Base-by-base conservation (phyloP, 495 filamentous ascomycete species). In the Podospora tetraspora region DNA sequence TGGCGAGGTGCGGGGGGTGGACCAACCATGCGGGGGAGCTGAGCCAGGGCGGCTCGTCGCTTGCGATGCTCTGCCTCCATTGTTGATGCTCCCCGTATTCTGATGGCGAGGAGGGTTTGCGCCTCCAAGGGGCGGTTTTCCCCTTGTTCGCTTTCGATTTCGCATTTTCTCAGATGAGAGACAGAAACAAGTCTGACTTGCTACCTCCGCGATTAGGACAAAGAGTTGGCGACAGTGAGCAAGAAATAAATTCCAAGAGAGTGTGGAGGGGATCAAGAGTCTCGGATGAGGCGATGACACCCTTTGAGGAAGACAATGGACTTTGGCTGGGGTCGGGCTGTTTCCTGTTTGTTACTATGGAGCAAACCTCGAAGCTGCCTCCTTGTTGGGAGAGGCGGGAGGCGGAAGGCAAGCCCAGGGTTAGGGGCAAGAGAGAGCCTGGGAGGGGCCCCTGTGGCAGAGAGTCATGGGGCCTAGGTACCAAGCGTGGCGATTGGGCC, bases 11-110 rank as follows among this genome's bases (percentile, higher is more conserved):
- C 21, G 27, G 24, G 21, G 12, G 52, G 13, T n/a, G 19, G 16
- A 21, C 57, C 10, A 73, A 73, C 73, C 73, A 66, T 71, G 59
- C 37, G 63, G 43, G 43, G 43, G 43, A 8, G 43, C 43, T 52
- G 43, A 52, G 43, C 43, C 60, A 10, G 43, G 43, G 43, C 43
- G 43, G 19, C 43, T n/a, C 43, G 43, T 5, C 6, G 43, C 43
- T 52, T 52, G 43, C 1, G 43, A 52, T 52, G 43, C 59, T 25
- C 59, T 27, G 16, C 59, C 59, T 60, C 59, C 43, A 8, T 19
- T 60, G 59, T 19, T 24, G 59, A 60, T 13, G 59, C 27, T 60
- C 27, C 23, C 59, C 27, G 24, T 24, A 60, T 24, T 60, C 23
- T 60, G 59, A 13, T 24, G 23, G 27, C 59, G 59, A 29, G 24